phyloP scores from a whole-genome alignment of 495 filamentous ascomycete genomes.

The Clavariopsis aquatica region DNA sequence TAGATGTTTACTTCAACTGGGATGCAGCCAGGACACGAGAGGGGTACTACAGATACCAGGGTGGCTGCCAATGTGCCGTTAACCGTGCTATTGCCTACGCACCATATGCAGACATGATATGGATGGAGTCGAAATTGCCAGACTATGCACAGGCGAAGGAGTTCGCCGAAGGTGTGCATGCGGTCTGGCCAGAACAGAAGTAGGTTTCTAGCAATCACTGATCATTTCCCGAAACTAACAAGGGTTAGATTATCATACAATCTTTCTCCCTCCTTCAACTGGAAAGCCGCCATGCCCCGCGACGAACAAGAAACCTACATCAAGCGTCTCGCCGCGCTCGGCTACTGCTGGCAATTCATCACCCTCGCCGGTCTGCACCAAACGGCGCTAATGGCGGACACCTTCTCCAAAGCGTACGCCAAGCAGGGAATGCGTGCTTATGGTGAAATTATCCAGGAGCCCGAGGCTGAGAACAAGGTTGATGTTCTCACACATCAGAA shows the following conservation, averaged over 20 bases:
- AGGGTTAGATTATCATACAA: constrained; percentile 81
- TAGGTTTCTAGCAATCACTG: constrained; percentile 43
- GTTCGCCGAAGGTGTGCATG: constrained; percentile 92
- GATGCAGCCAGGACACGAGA: constrained; percentile 86
- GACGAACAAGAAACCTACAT: constrained; percentile 98
- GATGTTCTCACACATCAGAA: constrained; percentile 99
- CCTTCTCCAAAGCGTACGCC: constrained; percentile 81
- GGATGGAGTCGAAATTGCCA: constrained; percentile 98
- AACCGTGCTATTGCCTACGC: constrained; percentile 91
- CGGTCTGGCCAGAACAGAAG: constrained; percentile 95
- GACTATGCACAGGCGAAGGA: constrained; percentile 91
- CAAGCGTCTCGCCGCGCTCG: constrained; percentile 76
- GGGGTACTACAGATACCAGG: constrained; percentile 89
- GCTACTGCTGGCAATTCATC: constrained; percentile 99
- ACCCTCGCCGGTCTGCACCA: constrained; percentile 97
- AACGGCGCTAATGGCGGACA: constrained; percentile 84
- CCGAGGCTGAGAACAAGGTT: constrained; percentile 84
- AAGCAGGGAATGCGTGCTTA: constrained; percentile 92
- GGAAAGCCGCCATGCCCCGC: constrained; percentile 94
- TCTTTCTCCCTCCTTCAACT: constrained; percentile 98
- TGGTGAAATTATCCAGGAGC: constrained; percentile 94
- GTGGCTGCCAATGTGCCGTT: constrained; percentile 87
- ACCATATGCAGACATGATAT: constrained; percentile 92
- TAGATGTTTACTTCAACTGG: constrained; percentile 91
- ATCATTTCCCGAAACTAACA: constrained; percentile 31